Evolutionary conservation across 768 basidiomycete species (phyloP), one percentile per base, ranked within the genome.

Genomic region (Naganishia vaughanmartiniae): DNA sequence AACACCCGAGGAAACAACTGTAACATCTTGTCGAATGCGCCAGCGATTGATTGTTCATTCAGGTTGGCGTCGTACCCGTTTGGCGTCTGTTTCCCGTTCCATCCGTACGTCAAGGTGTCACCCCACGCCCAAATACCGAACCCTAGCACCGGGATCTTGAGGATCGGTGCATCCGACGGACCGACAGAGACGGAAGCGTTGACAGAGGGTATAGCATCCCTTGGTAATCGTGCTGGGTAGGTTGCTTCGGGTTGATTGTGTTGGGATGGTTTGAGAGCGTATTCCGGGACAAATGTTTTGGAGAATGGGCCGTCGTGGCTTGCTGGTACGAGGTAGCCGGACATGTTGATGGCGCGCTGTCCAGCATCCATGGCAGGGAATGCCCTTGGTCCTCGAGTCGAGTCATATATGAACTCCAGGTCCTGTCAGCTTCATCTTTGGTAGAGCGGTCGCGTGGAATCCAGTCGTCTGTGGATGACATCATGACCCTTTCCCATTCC

Each of bases 81-180:
- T 4, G 33, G 57, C 33, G 57, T 60, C 57, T 60, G 30, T 60
- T 60, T 60, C 9, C 57, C 57, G 57, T 45, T 60, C 57, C 57
- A 60, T 4, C 57, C 57, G 33, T 60, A 60, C 30, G 57, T 60
- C 10, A 60, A n/a, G 57, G 57, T 60, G 24, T 60, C 57, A 36
- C 57, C 57, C 57, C 57, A 60, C 39, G 34, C 57, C 57, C 57
- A 60, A 28, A 60, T 60, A 4, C 57, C 57, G 57, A 60, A 60
- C 9, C 57, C 57, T 17, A 60, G 31, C 9, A 45, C 57, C 11
- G 57, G 57, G 4, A 60, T n/a, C 5, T 12, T 36, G 6, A 60
- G 4, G 57, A 60, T 21, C 17, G 57, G 57, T 26, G 33, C 34
- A 26, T 60, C 57, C 12, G 28, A 3, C 24, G 57, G 57, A 60